Conservation (phyloP, 1,284 basidiomycete species). For the Puccinia polysora region DNA sequence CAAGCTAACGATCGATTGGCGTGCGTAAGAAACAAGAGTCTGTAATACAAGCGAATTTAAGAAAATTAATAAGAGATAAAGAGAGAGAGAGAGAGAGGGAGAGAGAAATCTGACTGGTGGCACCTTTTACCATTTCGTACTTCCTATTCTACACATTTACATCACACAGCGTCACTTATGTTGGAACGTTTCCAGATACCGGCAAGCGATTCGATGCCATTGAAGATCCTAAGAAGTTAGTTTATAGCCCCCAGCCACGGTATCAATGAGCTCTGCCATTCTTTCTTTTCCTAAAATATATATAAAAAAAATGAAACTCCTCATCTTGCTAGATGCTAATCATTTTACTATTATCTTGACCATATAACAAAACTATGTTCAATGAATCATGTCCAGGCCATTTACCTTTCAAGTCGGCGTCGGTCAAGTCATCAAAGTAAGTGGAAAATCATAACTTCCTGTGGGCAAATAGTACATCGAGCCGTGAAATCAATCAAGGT, state of each 20-base stretch:
- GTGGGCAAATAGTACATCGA: no score
- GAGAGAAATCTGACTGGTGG: no score
- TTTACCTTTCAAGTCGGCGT: conserved; percentile 30
- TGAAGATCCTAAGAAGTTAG: conserved; percentile 22
- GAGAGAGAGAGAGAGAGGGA: no score
- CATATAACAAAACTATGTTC: no score
- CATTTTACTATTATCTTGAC: background rate
- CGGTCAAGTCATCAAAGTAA: conserved; percentile 38
- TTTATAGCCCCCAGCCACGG: no score
- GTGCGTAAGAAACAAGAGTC: no score
- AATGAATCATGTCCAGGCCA: conserved; percentile 2
- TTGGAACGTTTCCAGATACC: conserved; percentile 15
- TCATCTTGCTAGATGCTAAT: background rate
- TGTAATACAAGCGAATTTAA: no score
- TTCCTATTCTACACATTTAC: no score
- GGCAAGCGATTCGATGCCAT: conserved; percentile 28
- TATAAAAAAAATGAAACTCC: background rate
- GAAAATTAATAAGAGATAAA: no score
- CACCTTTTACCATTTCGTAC: background rate
- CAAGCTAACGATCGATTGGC: conserved; percentile 22
- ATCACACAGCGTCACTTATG: conserved; percentile 25
- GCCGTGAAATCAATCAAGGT: background rate
- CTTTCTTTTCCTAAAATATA: background rate
- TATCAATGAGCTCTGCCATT: no score
- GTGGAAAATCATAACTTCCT: background rate